Conservation (phyloP, 768 basidiomycete species). For the Tulasnella sp. region DNA sequence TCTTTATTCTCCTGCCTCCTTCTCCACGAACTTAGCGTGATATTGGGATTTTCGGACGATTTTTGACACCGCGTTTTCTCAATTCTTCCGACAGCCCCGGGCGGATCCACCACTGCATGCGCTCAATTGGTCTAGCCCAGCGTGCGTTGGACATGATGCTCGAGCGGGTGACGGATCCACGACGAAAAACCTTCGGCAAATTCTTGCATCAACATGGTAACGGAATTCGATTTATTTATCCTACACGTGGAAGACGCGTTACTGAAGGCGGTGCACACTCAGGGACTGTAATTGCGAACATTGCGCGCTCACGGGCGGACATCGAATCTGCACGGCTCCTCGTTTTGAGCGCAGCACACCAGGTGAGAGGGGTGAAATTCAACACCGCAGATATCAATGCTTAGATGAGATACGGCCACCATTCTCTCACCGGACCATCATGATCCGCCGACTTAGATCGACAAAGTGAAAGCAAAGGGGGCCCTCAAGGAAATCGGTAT, state of each 20-base stretch:
- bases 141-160: slow-evolving; percentile 79
- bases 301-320: slow-evolving; percentile 85
- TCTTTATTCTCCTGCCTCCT: not conserved
- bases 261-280: not conserved
- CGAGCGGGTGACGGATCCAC: slow-evolving; percentile 82
- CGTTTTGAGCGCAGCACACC: slow-evolving; percentile 82
- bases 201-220: slow-evolving; percentile 79
- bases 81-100: slow-evolving; percentile 48
- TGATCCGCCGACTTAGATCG: slow-evolving; percentile 44
- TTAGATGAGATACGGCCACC: not conserved
- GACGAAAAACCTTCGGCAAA: slow-evolving; percentile 89
- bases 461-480: slow-evolving; percentile 81
- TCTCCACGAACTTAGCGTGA: not conserved
- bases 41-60: not conserved
- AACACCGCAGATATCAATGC: slow-evolving; percentile 11
- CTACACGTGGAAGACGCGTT: not conserved
- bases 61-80: not conserved
- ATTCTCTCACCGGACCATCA: not conserved
- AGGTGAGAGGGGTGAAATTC: slow-evolving; percentile 34
- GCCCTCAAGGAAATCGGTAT: slow-evolving; percentile 96
- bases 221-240: slow-evolving; percentile 17
- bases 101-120: slow-evolving; percentile 97
- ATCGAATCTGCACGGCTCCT: slow-evolving; percentile 80
- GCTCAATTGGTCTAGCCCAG: slow-evolving; percentile 81
- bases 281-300: slow-evolving; percentile 83